phyloP scores from a whole-genome alignment of 176 grass and related monocot genomes.

The Aegilops tauschii region DNA sequence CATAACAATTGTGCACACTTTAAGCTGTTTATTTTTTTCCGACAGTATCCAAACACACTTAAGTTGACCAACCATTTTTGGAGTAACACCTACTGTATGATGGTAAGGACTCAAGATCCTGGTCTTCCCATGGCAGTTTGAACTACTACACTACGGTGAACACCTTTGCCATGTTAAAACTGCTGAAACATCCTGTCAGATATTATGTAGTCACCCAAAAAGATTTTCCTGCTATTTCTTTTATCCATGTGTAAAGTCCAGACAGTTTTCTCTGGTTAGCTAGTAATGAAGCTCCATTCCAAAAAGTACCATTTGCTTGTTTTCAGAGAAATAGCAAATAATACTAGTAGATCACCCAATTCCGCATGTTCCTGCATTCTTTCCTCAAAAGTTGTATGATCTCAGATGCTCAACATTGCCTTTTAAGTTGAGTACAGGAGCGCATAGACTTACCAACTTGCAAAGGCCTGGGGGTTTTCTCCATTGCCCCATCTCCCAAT shows the following conservation, averaged over 20 bases:
- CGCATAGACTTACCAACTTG: slow-evolving; percentile 41
- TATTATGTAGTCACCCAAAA: slow-evolving; percentile 4
- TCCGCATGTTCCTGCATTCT: neutral
- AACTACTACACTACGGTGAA: slow-evolving; percentile 14
- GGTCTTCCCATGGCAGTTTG: slow-evolving; percentile 2
- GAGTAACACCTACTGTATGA: neutral
- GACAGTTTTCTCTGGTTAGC: slow-evolving; percentile 9
- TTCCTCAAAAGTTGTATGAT: slow-evolving; percentile 10
- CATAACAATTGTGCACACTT: slow-evolving; percentile 4
- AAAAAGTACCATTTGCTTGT: slow-evolving; percentile 1
- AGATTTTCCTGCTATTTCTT: slow-evolving; percentile 33
- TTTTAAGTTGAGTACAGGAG: slow-evolving; percentile 18
- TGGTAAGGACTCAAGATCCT: neutral
- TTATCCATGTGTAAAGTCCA: neutral
- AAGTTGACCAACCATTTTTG: slow-evolving; percentile 9
- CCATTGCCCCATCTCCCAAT: neutral
- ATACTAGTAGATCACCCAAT: neutral
- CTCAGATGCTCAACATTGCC: slow-evolving; percentile 9
- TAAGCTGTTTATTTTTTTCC: slow-evolving; percentile 17
- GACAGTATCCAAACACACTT: neutral
- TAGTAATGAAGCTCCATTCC: slow-evolving; percentile 6
- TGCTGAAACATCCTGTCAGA: slow-evolving; percentile 10
- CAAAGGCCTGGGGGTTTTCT: slow-evolving; percentile 20
- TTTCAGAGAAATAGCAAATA: neutral
- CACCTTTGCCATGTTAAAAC: slow-evolving; percentile 17